These are phyloP conservation scores for Exophiala sideris DNA, from an alignment of 2,329 filamentous ascomycete species.

Conservation along the genomic window DNA sequence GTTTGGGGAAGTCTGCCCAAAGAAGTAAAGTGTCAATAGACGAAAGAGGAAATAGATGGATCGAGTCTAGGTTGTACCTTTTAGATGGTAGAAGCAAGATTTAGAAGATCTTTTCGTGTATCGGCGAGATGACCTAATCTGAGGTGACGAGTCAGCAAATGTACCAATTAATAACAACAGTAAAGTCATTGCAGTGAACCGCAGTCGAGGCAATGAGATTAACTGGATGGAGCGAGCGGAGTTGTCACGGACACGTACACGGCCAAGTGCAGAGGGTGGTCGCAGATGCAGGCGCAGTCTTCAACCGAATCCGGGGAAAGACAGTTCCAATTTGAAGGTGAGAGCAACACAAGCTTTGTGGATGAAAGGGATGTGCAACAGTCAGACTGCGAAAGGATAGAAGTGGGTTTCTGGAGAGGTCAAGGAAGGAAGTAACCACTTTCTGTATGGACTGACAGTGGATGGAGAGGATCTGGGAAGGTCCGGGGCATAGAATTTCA, in stretches of 20 bases:
- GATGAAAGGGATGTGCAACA: conserved; percentile 24
- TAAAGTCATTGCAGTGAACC: not conserved
- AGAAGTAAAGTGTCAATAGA: conserved; percentile 27
- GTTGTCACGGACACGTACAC: conserved; percentile 15
- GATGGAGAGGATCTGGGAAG: conserved; percentile 5
- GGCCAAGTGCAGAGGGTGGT: conserved; percentile 5
- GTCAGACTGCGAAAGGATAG: conserved; percentile 24
- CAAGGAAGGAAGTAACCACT: conserved; percentile 24
- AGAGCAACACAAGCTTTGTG: conserved; percentile 24
- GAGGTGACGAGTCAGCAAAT: conserved; percentile 10
- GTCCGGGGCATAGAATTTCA: conserved; percentile 8
- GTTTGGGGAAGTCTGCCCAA: conserved; percentile 22
- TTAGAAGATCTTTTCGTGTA: not conserved
- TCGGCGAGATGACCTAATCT: not conserved
- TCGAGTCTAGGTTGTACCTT: conserved; percentile 14
- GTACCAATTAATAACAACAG: not conserved
- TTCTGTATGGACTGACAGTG: conserved; percentile 23
- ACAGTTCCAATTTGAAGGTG: conserved; percentile 6
- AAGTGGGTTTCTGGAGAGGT: conserved; percentile 21
- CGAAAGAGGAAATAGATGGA: conserved; percentile 22
- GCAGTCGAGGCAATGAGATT: not conserved
- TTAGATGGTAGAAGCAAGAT: conserved; percentile 5
- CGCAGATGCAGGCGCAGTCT: conserved; percentile 1
- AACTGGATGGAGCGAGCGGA: conserved; percentile 1
- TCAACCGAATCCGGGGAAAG: conserved; percentile 20